Evolutionary conservation across 1,284 basidiomycete species (phyloP).

Genomic region (Ganoderma leucocontextum): DNA sequence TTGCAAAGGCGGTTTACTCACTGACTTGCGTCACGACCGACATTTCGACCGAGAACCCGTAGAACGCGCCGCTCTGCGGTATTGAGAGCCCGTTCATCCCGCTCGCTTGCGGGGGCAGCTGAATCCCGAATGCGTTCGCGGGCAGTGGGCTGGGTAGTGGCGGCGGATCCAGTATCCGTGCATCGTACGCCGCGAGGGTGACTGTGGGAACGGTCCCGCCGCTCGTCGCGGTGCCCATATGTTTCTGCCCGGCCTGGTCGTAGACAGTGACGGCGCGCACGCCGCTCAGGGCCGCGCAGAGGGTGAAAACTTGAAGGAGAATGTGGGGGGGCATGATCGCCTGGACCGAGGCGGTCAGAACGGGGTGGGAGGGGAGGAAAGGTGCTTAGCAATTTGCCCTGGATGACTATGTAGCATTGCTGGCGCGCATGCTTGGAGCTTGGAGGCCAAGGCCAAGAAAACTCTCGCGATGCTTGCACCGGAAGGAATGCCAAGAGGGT

Average conservation of each 20-base stretch:
- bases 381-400: background rate
- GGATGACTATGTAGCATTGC: background rate
- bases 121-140: conserved; percentile 43
- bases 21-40: conserved; percentile 71
- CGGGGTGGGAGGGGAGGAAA: background rate
- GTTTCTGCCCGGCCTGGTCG: conserved; percentile 35
- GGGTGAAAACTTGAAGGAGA: conserved; percentile 28
- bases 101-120: conserved; percentile 34
- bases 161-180: conserved; percentile 29
- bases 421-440: background rate
- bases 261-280: conserved; percentile 40
- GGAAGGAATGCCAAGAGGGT: background rate
- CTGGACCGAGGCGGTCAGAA: background rate
- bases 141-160: conserved; percentile 28
- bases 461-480: background rate
- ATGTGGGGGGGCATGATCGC: conserved; percentile 35
- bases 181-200: conserved; percentile 40
- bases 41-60: conserved; percentile 79
- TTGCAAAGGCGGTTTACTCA: conserved; percentile 45
- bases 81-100: conserved; percentile 54
- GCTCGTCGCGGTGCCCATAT: conserved; percentile 23
- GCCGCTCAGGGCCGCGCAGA: conserved; percentile 31
- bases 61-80: conserved; percentile 64
- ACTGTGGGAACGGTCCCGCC: conserved; percentile 40
- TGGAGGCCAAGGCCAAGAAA: background rate